These are phyloP conservation scores for Amanita rubescens DNA, from an alignment of 768 basidiomycete genomes.

Conservation along the genomic window DNA sequence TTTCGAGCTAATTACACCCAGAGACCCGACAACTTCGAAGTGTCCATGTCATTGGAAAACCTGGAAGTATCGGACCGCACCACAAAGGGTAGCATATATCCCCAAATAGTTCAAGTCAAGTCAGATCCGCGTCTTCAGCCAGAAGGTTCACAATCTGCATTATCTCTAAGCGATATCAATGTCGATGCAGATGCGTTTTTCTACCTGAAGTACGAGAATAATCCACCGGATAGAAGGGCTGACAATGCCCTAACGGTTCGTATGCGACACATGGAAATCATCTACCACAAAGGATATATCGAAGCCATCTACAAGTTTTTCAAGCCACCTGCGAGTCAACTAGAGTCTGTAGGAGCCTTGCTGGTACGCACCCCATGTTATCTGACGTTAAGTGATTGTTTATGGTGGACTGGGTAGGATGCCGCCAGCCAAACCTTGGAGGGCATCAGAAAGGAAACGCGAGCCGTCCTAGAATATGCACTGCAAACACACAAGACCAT, in stretches of 20 bases:
- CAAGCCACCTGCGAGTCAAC: slow-evolving; percentile 87
- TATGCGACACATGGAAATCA: slow-evolving; percentile 94
- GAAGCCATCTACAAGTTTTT: slow-evolving; percentile 90
- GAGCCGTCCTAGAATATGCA: slow-evolving; percentile 90
- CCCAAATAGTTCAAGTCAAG: slow-evolving; percentile 81
- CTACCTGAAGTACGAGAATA: slow-evolving; percentile 85
- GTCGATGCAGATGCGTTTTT: slow-evolving; percentile 62
- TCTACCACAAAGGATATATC: slow-evolving; percentile 91
- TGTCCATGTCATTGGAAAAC: slow-evolving; percentile 75
- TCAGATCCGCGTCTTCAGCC: slow-evolving; percentile 15
- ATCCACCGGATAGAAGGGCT: slow-evolving; percentile 85
- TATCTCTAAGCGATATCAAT: slow-evolving; percentile 11
- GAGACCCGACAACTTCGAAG: slow-evolving; percentile 81
- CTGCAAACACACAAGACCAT: slow-evolving; percentile 91
- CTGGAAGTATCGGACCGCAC: slow-evolving; percentile 93
- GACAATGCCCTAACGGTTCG: slow-evolving; percentile 85
- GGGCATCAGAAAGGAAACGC: slow-evolving; percentile 86
- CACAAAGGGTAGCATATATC: slow-evolving; percentile 67
- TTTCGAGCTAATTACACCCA: slow-evolving; percentile 83
- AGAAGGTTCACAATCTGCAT: slow-evolving; percentile 7
- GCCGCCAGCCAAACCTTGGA: slow-evolving; percentile 92
- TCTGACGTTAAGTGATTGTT: slow-evolving; percentile 3
- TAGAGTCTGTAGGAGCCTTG: slow-evolving; percentile 92
- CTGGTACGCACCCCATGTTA: slow-evolving; percentile 45
- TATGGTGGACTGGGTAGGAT: slow-evolving; percentile 39